These are phyloP conservation scores for Solanum clarkiae DNA, from an alignment of 257 asterid genomes.

Conservation along the genomic window DNA sequence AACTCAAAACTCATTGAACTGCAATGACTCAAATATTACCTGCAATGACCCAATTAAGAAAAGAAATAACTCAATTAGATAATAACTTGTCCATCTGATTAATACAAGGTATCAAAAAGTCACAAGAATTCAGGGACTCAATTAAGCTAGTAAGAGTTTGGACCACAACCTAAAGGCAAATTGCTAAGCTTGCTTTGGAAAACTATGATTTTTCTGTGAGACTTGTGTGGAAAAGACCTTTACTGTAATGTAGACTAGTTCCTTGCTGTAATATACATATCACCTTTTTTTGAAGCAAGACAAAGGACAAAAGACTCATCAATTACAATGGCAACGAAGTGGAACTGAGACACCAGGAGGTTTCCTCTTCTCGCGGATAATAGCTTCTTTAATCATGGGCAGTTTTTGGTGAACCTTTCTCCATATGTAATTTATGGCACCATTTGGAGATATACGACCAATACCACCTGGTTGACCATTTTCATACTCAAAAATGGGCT, in stretches of 20 bases:
- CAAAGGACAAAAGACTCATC: neutral
- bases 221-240: neutral
- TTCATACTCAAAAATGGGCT: slow-evolving; percentile 54
- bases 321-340: slow-evolving; percentile 75
- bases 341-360: slow-evolving; percentile 67
- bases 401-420: slow-evolving; percentile 65
- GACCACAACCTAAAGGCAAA: neutral
- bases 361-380: slow-evolving; percentile 70
- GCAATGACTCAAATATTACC: neutral
- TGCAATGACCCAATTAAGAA: no score
- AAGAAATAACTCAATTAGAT: no score
- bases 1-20: neutral
- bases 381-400: slow-evolving; percentile 68
- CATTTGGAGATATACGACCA: slow-evolving; percentile 48
- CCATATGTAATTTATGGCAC: slow-evolving; percentile 87
- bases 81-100: neutral
- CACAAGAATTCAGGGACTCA: neutral
- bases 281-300: neutral
- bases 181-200: neutral
- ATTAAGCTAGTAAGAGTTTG: neutral
- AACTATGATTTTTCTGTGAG: neutral
- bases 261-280: neutral
- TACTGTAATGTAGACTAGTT: neutral
- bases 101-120: neutral
- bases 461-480: slow-evolving; percentile 56